Percentiles rank a stretch among this genome's conserved stretches.
These are phyloP conservation scores for Claviceps sp. DNA, from an alignment of 2,329 filamentous ascomycete species.

Conservation along the genomic window DNA sequence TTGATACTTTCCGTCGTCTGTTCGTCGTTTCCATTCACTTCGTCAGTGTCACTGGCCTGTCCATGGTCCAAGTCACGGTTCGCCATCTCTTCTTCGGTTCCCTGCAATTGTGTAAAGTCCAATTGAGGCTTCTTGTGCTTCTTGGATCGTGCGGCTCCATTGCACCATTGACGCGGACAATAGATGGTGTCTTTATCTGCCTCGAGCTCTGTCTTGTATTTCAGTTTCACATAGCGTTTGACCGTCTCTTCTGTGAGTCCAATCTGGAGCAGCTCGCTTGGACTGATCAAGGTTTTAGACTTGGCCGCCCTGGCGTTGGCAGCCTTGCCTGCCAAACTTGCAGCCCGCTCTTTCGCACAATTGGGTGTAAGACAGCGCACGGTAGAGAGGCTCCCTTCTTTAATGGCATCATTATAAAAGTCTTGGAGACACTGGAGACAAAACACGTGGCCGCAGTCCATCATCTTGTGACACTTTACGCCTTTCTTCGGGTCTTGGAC, in stretches of 20 bases:
- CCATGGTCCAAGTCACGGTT: conserved; percentile 11
- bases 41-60: background rate
- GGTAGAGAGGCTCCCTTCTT: conserved; percentile 64
- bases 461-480: conserved; percentile 62
- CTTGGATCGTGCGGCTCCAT: conserved; percentile 70
- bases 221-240: conserved; percentile 75
- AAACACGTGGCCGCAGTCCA: conserved; percentile 82
- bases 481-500: conserved; percentile 76
- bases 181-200: conserved; percentile 85
- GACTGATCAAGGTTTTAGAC: conserved; percentile 56
- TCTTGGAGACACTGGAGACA: conserved; percentile 77
- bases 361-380: conserved; percentile 70
- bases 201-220: conserved; percentile 86
- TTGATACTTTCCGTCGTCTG: background rate
- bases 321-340: conserved; percentile 3
- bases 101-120: conserved; percentile 36
- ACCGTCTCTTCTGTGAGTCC: conserved; percentile 59
- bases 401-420: conserved; percentile 81
- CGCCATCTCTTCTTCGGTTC: conserved; percentile 22
- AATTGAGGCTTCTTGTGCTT: conserved; percentile 58
- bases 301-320: conserved; percentile 31
- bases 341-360: conserved; percentile 53
- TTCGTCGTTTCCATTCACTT: background rate
- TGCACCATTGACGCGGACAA: conserved; percentile 85
- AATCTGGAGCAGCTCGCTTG: conserved; percentile 72